Percentiles rank a stretch among this genome's conserved stretches.
Evolutionary conservation across 148 eudicot species (phyloP).

Genomic region (Pouteria glomerata): DNA sequence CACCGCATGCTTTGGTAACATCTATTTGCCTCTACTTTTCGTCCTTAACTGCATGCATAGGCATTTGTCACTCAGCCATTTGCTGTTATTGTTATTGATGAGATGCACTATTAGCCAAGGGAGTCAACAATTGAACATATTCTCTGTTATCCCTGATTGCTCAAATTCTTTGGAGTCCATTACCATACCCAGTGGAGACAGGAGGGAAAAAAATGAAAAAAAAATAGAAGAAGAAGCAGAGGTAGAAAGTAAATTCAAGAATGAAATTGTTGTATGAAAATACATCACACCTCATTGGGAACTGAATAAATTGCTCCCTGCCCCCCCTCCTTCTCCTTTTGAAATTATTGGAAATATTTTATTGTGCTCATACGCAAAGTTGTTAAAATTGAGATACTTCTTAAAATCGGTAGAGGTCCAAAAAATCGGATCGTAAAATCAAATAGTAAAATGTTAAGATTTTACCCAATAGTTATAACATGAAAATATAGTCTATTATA

Average conservation of each 20-base stretch:
- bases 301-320: background rate
- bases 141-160: background rate
- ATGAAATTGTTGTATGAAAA: background rate
- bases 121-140: background rate
- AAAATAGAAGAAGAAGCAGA: too few relatives aligned
- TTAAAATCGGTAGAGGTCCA: too few relatives aligned
- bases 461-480: too few relatives aligned
- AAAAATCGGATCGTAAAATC: too few relatives aligned
- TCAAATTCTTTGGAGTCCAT: background rate
- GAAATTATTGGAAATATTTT: background rate
- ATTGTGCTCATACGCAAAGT: too few relatives aligned
- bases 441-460: too few relatives aligned
- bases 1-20: conserved; percentile 91
- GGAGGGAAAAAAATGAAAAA: background rate
- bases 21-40: conserved; percentile 2
- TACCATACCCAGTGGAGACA: conserved; percentile 4
- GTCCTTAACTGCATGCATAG: background rate
- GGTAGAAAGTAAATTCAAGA: too few relatives aligned
- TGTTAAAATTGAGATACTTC: too few relatives aligned
- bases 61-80: background rate
- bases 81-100: background rate
- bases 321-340: background rate
- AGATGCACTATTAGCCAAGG: background rate
- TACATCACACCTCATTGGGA: background rate
- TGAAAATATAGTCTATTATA: too few relatives aligned